Conservation (phyloP, 2,329 filamentous ascomycete genomes). For the Venturia carpophila region DNA sequence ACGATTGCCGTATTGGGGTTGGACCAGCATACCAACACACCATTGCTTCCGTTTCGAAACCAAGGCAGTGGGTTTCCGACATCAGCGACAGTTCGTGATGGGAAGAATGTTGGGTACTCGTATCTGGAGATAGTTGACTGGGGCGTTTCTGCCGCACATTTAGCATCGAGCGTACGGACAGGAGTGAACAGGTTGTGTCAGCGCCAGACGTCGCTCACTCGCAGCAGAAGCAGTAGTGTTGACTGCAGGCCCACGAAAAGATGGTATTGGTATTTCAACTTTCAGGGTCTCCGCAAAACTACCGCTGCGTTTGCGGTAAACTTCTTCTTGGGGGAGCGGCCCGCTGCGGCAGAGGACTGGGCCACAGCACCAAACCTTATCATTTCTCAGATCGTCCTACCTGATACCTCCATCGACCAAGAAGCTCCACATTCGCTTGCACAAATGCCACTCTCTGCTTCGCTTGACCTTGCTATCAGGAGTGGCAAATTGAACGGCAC, state of each 20-base stretch:
- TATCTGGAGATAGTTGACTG: conserved; percentile 16
- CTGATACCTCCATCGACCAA: not conserved
- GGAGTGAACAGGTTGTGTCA: conserved; percentile 7
- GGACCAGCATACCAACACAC: too few species aligned
- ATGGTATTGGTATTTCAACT: conserved; percentile 13
- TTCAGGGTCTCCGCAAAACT: not conserved
- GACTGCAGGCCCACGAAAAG: not conserved
- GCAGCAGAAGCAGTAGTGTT: not conserved
- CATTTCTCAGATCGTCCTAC: conserved; percentile 10
- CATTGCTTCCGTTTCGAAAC: not conserved
- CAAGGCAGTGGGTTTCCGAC: conserved; percentile 4
- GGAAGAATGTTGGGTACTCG: conserved; percentile 9
- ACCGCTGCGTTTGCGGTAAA: not conserved
- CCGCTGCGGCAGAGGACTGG: conserved; percentile 3
- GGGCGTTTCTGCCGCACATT: not conserved
- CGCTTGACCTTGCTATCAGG: not conserved
- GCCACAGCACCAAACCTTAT: conserved; percentile 12
- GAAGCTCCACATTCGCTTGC: conserved; percentile 1
- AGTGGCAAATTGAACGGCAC: conserved; percentile 1
- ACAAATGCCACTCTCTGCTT: conserved; percentile 10
- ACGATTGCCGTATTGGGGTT: too few species aligned
- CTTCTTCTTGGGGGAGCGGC: conserved; percentile 16
- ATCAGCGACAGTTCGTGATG: not conserved
- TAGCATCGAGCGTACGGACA: conserved; percentile 4
- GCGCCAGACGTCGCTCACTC: not conserved